phyloP scores from a whole-genome alignment of 2,329 filamentous ascomycete genomes.

The Ambrosiella cleistominuta region DNA sequence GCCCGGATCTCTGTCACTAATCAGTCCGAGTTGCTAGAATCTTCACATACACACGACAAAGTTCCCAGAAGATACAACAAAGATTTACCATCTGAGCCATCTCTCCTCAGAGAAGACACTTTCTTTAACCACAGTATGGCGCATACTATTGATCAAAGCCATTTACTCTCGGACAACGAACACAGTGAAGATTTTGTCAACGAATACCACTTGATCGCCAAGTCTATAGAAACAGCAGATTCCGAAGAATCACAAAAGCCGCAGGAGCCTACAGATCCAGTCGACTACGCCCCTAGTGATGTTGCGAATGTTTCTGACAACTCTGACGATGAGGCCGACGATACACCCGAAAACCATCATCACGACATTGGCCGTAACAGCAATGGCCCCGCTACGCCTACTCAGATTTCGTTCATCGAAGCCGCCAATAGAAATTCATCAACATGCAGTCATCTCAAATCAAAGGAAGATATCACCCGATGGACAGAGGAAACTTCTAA shows the following conservation, averaged over 20 bases:
- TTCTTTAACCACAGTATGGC: slow-evolving; percentile 12
- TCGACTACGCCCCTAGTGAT: slow-evolving; percentile 6
- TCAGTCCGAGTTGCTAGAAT: neutral
- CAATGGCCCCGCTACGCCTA: slow-evolving; percentile 16
- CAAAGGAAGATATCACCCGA: slow-evolving; percentile 24
- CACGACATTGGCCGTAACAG: neutral
- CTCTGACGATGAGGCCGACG: neutral
- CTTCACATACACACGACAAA: neutral
- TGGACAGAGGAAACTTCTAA: slow-evolving; percentile 26
- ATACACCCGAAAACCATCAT: neutral
- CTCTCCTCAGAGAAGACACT: neutral
- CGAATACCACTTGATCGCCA: neutral
- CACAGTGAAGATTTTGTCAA: neutral
- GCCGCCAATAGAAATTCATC: slow-evolving; percentile 17
- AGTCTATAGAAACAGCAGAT: neutral
- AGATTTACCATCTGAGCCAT: neutral
- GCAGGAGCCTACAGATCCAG: neutral
- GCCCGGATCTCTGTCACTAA: neutral
- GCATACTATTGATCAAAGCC: slow-evolving; percentile 12
- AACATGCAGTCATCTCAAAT: slow-evolving; percentile 23
- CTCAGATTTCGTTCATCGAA: neutral
- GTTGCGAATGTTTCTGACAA: slow-evolving; percentile 9
- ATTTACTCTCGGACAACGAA: neutral
- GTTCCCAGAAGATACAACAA: neutral
- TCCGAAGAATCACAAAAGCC: neutral